Evolutionary conservation across 345 rosid genomes (phyloP).

Genomic region (Boechera stricta): DNA sequence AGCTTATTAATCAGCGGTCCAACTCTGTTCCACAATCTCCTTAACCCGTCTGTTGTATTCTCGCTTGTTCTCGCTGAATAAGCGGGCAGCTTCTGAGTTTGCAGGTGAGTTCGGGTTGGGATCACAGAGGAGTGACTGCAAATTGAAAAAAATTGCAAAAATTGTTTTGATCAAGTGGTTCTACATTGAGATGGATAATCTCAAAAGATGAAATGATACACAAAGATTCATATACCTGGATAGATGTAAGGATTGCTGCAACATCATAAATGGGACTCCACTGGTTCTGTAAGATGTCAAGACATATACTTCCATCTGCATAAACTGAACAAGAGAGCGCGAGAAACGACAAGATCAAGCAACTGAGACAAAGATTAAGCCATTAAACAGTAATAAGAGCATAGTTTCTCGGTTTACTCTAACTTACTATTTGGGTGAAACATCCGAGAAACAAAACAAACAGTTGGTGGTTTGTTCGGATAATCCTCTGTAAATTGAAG

Average conservation of each 20-base stretch:
- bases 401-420: background rate
- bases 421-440: slow-evolving; percentile 69
- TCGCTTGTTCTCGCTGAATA: slow-evolving; percentile 87
- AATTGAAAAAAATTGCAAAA: background rate
- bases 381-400: background rate
- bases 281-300: slow-evolving; percentile 73
- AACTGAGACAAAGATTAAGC: slow-evolving; percentile 1
- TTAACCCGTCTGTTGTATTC: slow-evolving; percentile 71
- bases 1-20: slow-evolving; percentile 63
- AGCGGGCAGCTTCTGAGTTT: slow-evolving; percentile 76
- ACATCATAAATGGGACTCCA: slow-evolving; percentile 79
- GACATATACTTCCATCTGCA: slow-evolving; percentile 75
- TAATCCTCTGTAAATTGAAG: slow-evolving; percentile 69
- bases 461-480: slow-evolving; percentile 70
- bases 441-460: slow-evolving; percentile 69
- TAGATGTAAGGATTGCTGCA: slow-evolving; percentile 68
- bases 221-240: slow-evolving; percentile 51
- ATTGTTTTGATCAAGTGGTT: background rate
- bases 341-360: background rate
- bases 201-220: slow-evolving; percentile 1
- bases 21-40: slow-evolving; percentile 74
- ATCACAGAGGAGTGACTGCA: slow-evolving; percentile 74
- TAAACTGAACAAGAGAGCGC: slow-evolving; percentile 48
- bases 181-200: background rate
- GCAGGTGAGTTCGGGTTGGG: slow-evolving; percentile 87